phyloP scores from a whole-genome alignment of 179 eudicot genomes.

The Beta corolliflora region DNA sequence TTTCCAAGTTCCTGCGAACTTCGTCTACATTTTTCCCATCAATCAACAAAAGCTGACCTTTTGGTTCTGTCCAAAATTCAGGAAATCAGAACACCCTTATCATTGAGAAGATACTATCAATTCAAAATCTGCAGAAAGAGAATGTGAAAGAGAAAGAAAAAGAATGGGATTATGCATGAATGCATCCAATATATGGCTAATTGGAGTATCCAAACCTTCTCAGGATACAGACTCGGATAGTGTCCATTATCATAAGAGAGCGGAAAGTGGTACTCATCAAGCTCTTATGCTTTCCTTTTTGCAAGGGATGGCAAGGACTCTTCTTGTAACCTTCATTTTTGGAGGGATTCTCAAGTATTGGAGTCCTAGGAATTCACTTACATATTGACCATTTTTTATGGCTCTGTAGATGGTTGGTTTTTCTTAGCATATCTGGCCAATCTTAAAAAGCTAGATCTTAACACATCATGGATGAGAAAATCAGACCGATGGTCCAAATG shows the following conservation, averaged over 20 bases:
- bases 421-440: background rate
- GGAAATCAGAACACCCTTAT: constrained; percentile 7
- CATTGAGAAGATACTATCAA: background rate
- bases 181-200: background rate
- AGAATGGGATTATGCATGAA: background rate
- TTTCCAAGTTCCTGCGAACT: constrained; percentile 81
- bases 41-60: constrained; percentile 89
- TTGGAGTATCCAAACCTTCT: background rate
- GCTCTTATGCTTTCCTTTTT: background rate
- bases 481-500: background rate
- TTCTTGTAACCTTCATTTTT: background rate
- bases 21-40: constrained; percentile 96
- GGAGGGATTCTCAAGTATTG: background rate
- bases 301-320: background rate
- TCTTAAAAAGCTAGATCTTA: background rate
- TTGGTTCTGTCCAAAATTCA: constrained; percentile 71
- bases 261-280: background rate
- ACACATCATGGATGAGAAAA: background rate
- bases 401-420: background rate
- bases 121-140: background rate
- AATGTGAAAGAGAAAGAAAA: background rate
- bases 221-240: background rate
- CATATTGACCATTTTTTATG: background rate
- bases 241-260: background rate
- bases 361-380: background rate